Base-by-base conservation (phyloP, 495 filamentous ascomycete species). In the Penicillium waksmanii region DNA sequence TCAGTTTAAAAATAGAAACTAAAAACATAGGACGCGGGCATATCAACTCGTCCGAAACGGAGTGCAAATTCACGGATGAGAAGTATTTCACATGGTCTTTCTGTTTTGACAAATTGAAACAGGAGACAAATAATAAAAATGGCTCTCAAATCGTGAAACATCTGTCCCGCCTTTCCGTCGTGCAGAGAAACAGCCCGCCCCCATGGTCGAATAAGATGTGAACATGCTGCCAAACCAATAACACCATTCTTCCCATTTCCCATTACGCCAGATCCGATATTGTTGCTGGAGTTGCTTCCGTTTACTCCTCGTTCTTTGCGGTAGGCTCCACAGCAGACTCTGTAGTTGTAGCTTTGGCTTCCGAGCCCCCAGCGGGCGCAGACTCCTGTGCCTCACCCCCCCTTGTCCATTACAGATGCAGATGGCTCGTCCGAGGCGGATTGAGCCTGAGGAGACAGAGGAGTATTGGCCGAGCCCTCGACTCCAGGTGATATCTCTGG, bases 231-330 rank as follows among this genome's bases (percentile, higher is more conserved):
- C 51, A 65, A 69, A 64, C 73, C 66, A 58, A 73, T 66, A 80
- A 78, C 73, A 76, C 76, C 75, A 68, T 68, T 66, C 69, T 72
- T 69, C 74, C 63, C 70, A 63, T 71, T 67, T 64, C 67, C 74
- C 71, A 51, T 74, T 79, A 70, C 76, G 76, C 77, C 75, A 67
- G 66, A 59, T 54, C 55, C 57, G 56, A 63, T 62, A 62, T 59
- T 66, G 55, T 61, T 61, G 52, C 56, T 64, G 49, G 54, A 48
- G 53, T 38, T 25, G 53, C 25, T 54, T 44, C 53, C 23, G 51
- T 54, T 60, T 71, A 80, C 49, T 68, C 66, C 56, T 77, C 71
- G 36, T 64, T 68, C 68, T 70, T 48, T 48, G 19, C 73, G 51
- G 69, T 54, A 23, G 66, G 65, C 51, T 73, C 69, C 40, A 65